Percentiles rank a stretch among this genome's conserved stretches.
Evolutionary conservation across 2,329 filamentous ascomycete species (phyloP).

Genomic region (Alternaria sp.): DNA sequence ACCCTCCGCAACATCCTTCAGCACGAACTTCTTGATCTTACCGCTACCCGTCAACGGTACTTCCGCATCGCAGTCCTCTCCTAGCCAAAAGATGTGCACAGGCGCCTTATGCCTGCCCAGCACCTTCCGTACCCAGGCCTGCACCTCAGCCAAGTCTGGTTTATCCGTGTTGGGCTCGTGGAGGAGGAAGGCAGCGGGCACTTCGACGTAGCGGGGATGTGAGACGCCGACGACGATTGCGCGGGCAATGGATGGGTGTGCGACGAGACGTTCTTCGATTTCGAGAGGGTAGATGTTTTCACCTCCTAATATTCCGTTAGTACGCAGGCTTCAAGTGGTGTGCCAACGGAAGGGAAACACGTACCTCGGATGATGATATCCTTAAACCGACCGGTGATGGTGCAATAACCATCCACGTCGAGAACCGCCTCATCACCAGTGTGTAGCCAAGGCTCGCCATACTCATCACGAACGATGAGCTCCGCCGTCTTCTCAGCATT

Average conservation of each 20-base stretch:
- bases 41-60: conserved; percentile 54
- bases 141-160: conserved; percentile 42
- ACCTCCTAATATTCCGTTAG: conserved; percentile 28
- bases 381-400: conserved; percentile 77
- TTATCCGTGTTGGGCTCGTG: conserved; percentile 30
- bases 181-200: conserved; percentile 69
- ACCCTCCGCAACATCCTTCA: conserved; percentile 37
- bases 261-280: conserved; percentile 74
- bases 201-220: conserved; percentile 74
- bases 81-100: conserved; percentile 77
- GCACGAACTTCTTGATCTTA: conserved; percentile 54
- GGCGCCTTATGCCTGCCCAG: conserved; percentile 62
- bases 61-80: conserved; percentile 51
- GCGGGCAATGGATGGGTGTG: conserved; percentile 66
- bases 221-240: conserved; percentile 74
- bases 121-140: conserved; percentile 46
- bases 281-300: conserved; percentile 68
- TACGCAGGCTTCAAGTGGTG: not conserved
- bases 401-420: conserved; percentile 63
- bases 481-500: conserved; percentile 78
- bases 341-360: not conserved
- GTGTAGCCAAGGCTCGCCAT: conserved; percentile 55
- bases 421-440: conserved; percentile 50
- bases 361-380: conserved; percentile 76
- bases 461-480: conserved; percentile 69